Evolutionary conservation across 1,284 basidiomycete species (phyloP).

Genomic region (Neolentinus lepideus): DNA sequence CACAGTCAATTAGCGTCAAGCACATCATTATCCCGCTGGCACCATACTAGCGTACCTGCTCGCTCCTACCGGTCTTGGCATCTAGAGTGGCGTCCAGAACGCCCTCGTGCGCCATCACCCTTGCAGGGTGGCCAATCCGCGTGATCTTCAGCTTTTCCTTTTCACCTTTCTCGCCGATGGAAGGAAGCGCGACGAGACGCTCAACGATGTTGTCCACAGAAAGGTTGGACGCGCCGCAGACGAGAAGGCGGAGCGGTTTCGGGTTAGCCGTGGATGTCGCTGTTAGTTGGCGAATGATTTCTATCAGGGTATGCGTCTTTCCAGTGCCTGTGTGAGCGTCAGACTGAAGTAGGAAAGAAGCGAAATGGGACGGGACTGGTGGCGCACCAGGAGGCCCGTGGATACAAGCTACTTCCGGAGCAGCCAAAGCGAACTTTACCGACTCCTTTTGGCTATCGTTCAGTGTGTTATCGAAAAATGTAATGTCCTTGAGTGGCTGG

Average conservation of each 20-base stretch:
- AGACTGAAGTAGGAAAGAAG: too few relatives aligned
- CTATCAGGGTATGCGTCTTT: conserved; percentile 89
- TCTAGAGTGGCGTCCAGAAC: conserved; percentile 84
- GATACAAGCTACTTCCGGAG: conserved; percentile 84
- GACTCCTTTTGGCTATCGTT: conserved; percentile 85
- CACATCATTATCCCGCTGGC: background rate
- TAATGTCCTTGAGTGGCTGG: conserved; percentile 32
- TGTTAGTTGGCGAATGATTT: conserved; percentile 82
- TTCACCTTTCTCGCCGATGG: conserved; percentile 27
- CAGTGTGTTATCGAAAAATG: conserved; percentile 70
- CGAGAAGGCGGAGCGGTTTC: conserved; percentile 55
- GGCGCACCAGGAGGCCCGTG: conserved; percentile 87
- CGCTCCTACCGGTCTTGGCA: conserved; percentile 73
- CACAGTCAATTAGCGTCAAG: background rate
- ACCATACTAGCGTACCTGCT: conserved; percentile 40
- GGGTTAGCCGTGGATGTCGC: conserved; percentile 37
- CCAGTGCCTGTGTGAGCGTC: conserved; percentile 57
- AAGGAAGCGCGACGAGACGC: conserved; percentile 61
- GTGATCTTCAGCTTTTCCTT: conserved; percentile 55
- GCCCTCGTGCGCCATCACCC: conserved; percentile 70
- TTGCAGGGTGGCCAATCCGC: conserved; percentile 88
- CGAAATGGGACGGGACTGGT: background rate
- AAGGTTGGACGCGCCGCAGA: conserved; percentile 89
- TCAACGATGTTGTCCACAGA: conserved; percentile 90
- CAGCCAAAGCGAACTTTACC: conserved; percentile 65